phyloP scores from a whole-genome alignment of 257 asterid species.

The Pogostemon cablin region DNA sequence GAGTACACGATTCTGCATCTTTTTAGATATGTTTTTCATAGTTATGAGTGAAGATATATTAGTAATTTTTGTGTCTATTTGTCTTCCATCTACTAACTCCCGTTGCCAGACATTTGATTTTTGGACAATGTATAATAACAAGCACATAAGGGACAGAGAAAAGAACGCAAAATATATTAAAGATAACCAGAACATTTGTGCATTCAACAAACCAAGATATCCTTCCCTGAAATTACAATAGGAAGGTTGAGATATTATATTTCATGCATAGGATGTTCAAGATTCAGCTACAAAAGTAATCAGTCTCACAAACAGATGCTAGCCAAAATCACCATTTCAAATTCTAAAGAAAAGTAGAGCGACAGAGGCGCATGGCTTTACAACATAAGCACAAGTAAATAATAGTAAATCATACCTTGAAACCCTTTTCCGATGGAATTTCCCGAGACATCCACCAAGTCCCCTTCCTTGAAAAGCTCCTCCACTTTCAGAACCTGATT shows the following conservation, averaged over 20 bases:
- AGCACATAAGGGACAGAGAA: background rate
- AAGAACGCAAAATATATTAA: background rate
- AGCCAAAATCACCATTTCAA: constrained; percentile 22
- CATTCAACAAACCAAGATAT: background rate
- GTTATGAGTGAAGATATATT: background rate
- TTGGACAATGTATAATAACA: background rate
- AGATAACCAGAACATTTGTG: background rate
- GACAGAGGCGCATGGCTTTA: background rate
- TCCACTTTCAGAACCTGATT: constrained; percentile 60
- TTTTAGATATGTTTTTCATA: background rate
- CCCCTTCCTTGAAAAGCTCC: constrained; percentile 84
- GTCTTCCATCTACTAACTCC: background rate
- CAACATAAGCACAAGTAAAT: background rate
- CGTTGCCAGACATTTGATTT: background rate
- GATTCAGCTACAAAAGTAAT: constrained; percentile 4
- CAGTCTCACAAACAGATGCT: background rate
- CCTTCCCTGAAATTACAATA: background rate
- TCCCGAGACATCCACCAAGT: constrained; percentile 88
- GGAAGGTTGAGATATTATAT: background rate
- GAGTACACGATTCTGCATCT: background rate
- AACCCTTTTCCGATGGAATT: constrained; percentile 92
- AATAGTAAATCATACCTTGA: constrained; percentile 57
- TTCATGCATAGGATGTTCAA: background rate
- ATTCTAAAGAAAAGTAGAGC: background rate
- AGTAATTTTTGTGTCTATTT: background rate